These are phyloP conservation scores for Tuber calosporum DNA, from an alignment of 495 filamentous ascomycete genomes.

Conservation along the genomic window DNA sequence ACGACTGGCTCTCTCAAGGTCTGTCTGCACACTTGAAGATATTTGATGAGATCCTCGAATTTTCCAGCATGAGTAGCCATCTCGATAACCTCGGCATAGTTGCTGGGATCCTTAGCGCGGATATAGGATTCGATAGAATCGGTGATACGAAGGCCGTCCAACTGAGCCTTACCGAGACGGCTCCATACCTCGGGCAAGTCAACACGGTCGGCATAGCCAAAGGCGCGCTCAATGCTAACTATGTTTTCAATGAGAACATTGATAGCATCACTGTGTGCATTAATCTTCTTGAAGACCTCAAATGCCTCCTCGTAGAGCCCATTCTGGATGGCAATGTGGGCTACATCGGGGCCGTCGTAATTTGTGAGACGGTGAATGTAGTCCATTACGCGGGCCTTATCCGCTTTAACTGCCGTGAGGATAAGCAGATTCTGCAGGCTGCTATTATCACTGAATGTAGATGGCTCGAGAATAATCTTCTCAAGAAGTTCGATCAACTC, in stretches of 20 bases:
- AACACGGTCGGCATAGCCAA: conserved; percentile 92
- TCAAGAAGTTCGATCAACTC: conserved; percentile 97
- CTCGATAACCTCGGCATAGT: conserved; percentile 93
- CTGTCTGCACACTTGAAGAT: conserved; percentile 92
- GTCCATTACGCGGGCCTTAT: conserved; percentile 90
- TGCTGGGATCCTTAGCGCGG: conserved; percentile 82
- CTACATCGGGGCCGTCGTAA: conserved; percentile 88
- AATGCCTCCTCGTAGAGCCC: conserved; percentile 96
- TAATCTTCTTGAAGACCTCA: conserved; percentile 96
- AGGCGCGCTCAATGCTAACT: conserved; percentile 96
- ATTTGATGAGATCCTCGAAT: conserved; percentile 97
- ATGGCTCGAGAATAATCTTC: conserved; percentile 98
- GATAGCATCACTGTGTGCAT: conserved; percentile 75
- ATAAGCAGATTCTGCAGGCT: conserved; percentile 96
- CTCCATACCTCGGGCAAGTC: conserved; percentile 98
- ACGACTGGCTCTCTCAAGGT: conserved; percentile 89
- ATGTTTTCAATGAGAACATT: conserved; percentile 94
- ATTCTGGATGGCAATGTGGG: conserved; percentile 84
- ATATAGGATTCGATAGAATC: conserved; percentile 98
- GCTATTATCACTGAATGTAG: conserved; percentile 91
- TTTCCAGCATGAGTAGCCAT: conserved; percentile 93
- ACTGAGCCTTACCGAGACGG: conserved; percentile 94
- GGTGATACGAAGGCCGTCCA: conserved; percentile 86
- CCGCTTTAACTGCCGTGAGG: conserved; percentile 92
- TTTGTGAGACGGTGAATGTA: conserved; percentile 87